Percentiles rank a stretch among this genome's conserved stretches.
Conservation (phyloP, 1,139 yeast species). For the Pichia inconspicua region DNA sequence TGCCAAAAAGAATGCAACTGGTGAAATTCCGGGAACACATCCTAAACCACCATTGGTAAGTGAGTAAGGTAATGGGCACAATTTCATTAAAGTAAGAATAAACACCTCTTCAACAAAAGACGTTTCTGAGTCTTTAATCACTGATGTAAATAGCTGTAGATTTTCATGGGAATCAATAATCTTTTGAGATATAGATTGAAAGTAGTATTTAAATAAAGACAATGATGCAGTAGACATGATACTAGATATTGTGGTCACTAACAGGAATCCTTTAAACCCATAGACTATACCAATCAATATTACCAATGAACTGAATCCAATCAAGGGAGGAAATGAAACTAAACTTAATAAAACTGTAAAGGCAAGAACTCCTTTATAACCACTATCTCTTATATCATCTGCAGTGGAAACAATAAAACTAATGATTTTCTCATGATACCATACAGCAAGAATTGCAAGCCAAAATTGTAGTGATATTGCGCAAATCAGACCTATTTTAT, state of each 20-base stretch:
- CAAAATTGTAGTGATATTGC: neutral
- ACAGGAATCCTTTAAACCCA: conserved; percentile 76
- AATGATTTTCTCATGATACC: conserved; percentile 11
- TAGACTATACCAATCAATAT: conserved; percentile 74
- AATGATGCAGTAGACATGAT: conserved; percentile 71
- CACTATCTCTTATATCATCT: conserved; percentile 17
- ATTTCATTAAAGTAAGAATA: conserved; percentile 60
- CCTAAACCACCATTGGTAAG: conserved; percentile 89
- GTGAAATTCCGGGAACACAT: conserved; percentile 66
- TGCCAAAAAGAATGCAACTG: conserved; percentile 59
- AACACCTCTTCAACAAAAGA: conserved; percentile 40
- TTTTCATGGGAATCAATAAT: conserved; percentile 49
- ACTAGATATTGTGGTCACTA: conserved; percentile 62
- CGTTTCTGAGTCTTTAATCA: conserved; percentile 57
- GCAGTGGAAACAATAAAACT: conserved; percentile 13
- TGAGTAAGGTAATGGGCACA: conserved; percentile 92
- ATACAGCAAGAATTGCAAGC: neutral
- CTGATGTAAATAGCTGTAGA: conserved; percentile 69
- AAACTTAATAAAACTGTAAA: conserved; percentile 41
- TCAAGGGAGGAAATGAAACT: conserved; percentile 77
- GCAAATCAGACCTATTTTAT: conserved; percentile 5
- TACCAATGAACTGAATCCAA: conserved; percentile 71
- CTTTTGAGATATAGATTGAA: conserved; percentile 47
- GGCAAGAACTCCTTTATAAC: conserved; percentile 43
- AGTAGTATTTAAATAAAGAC: conserved; percentile 52